Conservation (phyloP, 192 early-diverging fungal species). For the Entomortierella chlamydospora region DNA sequence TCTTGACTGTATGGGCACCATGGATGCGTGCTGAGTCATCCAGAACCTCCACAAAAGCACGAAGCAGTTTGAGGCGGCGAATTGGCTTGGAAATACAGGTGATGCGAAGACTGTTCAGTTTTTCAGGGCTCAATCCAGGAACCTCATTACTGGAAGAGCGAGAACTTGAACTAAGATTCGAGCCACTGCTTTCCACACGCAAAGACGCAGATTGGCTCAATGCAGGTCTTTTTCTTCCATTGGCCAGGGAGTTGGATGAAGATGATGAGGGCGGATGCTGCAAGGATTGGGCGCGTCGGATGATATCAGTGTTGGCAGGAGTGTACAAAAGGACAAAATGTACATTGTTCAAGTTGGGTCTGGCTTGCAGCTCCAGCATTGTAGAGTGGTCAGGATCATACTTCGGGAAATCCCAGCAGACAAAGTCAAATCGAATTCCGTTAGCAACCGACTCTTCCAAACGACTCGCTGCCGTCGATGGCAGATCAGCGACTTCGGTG, state of each 20-base stretch:
- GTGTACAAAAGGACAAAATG: conserved; percentile 48
- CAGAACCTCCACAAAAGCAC: conserved; percentile 55
- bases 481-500: conserved; percentile 42
- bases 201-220: conserved; percentile 38
- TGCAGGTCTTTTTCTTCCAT: conserved; percentile 19
- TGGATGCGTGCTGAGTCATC: conserved; percentile 46
- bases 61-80: conserved; percentile 56
- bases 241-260: background rate
- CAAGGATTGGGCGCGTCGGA: conserved; percentile 41
- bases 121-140: conserved; percentile 34
- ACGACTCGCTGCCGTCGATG: conserved; percentile 38
- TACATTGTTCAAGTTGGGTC: conserved; percentile 35
- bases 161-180: background rate
- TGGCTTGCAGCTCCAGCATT: conserved; percentile 40
- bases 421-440: conserved; percentile 49
- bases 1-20: conserved; percentile 22
- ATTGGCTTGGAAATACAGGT: conserved; percentile 58
- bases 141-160: conserved; percentile 9
- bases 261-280: conserved; percentile 29
- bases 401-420: conserved; percentile 53
- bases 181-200: conserved; percentile 15
- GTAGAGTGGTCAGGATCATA: conserved; percentile 34
- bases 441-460: conserved; percentile 49
- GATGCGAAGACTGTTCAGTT: conserved; percentile 39
- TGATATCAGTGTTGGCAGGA: conserved; percentile 15